phyloP scores from a whole-genome alignment of 768 basidiomycete species.

The Fomitopsis pulvina region DNA sequence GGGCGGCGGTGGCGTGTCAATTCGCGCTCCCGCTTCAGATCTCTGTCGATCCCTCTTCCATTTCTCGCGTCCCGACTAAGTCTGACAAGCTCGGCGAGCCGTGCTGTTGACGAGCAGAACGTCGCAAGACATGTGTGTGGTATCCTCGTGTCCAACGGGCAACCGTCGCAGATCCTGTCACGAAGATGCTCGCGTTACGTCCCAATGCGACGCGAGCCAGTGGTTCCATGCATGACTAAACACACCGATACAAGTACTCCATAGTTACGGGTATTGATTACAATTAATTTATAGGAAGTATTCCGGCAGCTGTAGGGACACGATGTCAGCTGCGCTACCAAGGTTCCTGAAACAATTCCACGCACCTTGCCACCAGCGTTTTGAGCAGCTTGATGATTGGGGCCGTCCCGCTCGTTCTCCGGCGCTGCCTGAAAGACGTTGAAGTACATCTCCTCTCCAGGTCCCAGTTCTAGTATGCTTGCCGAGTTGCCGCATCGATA shows the following conservation, averaged over 20 bases:
- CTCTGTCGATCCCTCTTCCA: not conserved
- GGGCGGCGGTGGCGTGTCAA: constrained; percentile 18
- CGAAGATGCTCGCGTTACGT: not conserved
- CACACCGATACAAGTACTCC: constrained; percentile 1
- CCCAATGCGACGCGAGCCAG: not conserved
- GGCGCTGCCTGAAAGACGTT: constrained; percentile 99
- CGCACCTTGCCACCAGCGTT: constrained; percentile 66
- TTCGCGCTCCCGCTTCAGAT: not conserved
- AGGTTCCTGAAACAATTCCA: constrained; percentile 3
- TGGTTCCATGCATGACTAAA: not conserved
- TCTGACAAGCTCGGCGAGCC: too few relatives aligned
- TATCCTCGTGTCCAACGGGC: not conserved
- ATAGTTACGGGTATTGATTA: constrained; percentile 9
- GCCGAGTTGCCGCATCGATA: constrained; percentile 98
- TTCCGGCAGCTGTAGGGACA: constrained; percentile 57
- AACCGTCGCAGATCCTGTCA: not conserved
- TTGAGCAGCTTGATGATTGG: constrained; percentile 69
- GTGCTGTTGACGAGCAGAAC: not conserved
- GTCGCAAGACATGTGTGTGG: not conserved
- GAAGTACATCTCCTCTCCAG: constrained; percentile 82
- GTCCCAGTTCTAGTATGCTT: constrained; percentile 92
- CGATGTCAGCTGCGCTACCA: not conserved
- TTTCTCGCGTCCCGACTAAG: not conserved
- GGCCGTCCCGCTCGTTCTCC: constrained; percentile 93
- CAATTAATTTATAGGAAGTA: constrained; percentile 52